Evolutionary conservation across 768 basidiomycete species (phyloP).

Genomic region (Rhodotorula kratochvilovae): DNA sequence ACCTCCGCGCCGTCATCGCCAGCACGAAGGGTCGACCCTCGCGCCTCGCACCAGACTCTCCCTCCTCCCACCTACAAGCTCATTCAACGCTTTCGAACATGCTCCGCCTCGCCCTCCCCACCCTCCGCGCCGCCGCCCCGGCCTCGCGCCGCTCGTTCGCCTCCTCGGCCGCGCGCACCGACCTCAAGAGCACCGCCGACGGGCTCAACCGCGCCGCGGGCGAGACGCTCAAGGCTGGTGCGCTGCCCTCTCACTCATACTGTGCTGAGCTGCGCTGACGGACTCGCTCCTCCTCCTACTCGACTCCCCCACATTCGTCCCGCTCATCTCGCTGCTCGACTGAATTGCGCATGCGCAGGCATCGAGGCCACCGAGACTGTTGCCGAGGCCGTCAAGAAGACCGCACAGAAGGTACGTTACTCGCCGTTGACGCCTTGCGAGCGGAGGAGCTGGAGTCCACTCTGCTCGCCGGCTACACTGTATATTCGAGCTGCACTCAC

Average conservation of each 20-base stretch:
- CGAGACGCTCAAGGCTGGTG: background rate
- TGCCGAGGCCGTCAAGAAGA: slow-evolving; percentile 1
- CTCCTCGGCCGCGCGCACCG: slow-evolving; percentile 45
- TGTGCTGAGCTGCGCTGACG: background rate
- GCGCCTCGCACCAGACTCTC: background rate
- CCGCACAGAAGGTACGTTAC: background rate
- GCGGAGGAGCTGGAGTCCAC: too few species aligned
- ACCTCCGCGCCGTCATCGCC: background rate
- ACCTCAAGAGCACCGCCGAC: slow-evolving; percentile 49
- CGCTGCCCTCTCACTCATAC: background rate
- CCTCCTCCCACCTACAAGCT: background rate
- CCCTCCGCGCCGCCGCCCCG: slow-evolving; percentile 31
- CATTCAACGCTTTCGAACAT: background rate
- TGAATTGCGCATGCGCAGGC: background rate
- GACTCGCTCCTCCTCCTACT: background rate
- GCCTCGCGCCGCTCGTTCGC: slow-evolving; percentile 44
- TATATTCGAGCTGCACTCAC: too few species aligned
- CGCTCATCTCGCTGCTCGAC: too few species aligned
- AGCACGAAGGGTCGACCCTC: background rate
- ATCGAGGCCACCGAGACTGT: background rate
- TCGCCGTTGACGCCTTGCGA: too few species aligned
- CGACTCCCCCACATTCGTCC: too few species aligned
- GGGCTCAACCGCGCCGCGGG: slow-evolving; percentile 45
- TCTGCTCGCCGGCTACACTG: too few species aligned
- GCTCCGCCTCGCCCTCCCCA: slow-evolving; percentile 24